These are phyloP conservation scores for Rubia peregrina DNA, from an alignment of 305 asterid species.

Conservation along the genomic window DNA sequence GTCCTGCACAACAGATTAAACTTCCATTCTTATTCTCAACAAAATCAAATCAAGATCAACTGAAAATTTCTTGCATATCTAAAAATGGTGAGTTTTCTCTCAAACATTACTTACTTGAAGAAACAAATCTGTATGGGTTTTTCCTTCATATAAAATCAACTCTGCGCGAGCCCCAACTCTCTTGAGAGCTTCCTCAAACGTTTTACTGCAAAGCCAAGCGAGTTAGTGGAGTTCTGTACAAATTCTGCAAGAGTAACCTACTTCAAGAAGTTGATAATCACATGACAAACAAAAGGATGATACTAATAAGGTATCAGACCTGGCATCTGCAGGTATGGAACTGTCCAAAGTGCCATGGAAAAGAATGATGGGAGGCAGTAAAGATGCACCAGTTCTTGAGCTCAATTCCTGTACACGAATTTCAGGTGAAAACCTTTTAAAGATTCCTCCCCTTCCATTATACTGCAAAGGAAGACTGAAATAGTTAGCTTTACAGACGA, in stretches of 20 bases:
- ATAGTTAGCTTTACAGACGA: slow-evolving; percentile 7
- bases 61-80: neutral
- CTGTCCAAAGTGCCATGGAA: slow-evolving; percentile 75
- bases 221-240: too few species aligned
- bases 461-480: slow-evolving; percentile 37
- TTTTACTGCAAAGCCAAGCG: slow-evolving; percentile 43
- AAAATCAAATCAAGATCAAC: too few species aligned
- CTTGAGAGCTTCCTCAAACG: slow-evolving; percentile 53
- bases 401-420: slow-evolving; percentile 40
- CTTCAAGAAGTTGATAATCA: neutral
- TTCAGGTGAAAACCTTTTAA: slow-evolving; percentile 82
- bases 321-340: slow-evolving; percentile 75
- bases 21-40: neutral
- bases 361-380: slow-evolving; percentile 70
- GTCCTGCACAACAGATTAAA: slow-evolving; percentile 45
- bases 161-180: slow-evolving; percentile 65
- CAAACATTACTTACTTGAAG: slow-evolving; percentile 57
- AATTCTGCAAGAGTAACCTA: neutral
- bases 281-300: neutral
- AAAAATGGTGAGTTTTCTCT: neutral
- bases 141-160: slow-evolving; percentile 66
- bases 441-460: slow-evolving; percentile 90
- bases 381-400: slow-evolving; percentile 33
- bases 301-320: slow-evolving; percentile 41
- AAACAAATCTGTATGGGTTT: slow-evolving; percentile 92